Base-by-base conservation (phyloP, 1,139 yeast species). In the Suhomyces bribrorum region DNA sequence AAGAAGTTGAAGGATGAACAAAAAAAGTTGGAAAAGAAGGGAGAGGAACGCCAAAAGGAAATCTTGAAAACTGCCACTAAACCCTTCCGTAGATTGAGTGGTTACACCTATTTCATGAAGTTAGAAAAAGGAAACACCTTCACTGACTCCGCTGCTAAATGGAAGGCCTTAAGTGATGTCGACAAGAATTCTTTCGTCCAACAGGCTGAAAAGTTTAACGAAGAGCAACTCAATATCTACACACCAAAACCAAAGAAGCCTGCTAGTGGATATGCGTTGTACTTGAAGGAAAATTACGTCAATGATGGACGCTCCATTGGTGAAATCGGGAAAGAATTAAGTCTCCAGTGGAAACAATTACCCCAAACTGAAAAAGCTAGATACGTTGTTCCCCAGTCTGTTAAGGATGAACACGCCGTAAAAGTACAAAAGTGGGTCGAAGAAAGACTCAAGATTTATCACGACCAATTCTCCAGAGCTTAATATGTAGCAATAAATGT, bases 231-330 rank as follows among this genome's bases (percentile, higher is more conserved):
- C 32, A 41, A 56, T 32, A 45, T 54, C 9, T 68, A 50, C 48
- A 53, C 59, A 3, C 68, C 72, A 5, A 64, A 61, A 45, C 76
- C 75, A 32, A 61, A 59, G 41, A 49, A 54, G 9, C 69, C 73
- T 3, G 53, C 60, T 5, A 45, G 45, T 29, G 59, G 60, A 5
- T 69, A 60, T 49, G 65, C 70, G 23, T 48, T 52, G 22, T 71
- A 48, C 40, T 54, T 69, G 28, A 54, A 62, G 43, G 57, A 63
- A 30, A 57, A 61, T 44, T 66, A 50, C 48, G 49, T 46, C 28
- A 46, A 44, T 14, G 60, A 52, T 33, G 68, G 58, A 18, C 48
- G 57, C 24, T 31, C 54, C 17, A 52, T 61, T 29, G 52, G 45
- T 8, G 70, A 63, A 24, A 50, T 55, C 20, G 47, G 59, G 25